phyloP scores from a whole-genome alignment of 1,284 basidiomycete species.

The Fomitopsis pinicola region DNA sequence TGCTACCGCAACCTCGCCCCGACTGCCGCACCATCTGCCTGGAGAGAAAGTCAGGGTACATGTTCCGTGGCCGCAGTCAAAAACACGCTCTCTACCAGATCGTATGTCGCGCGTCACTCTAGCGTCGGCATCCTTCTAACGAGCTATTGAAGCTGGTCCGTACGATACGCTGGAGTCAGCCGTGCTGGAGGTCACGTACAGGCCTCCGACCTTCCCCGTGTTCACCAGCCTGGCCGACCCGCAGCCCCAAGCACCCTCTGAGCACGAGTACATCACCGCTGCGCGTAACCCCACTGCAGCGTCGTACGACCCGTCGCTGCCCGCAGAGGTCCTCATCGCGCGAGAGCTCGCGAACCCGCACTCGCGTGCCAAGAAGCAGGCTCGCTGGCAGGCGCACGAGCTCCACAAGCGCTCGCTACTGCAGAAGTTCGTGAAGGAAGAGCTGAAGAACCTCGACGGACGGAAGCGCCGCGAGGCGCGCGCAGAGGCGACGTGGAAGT shows the following conservation, averaged over 20 bases:
- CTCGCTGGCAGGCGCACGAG: slow-evolving; percentile 61
- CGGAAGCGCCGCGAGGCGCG: slow-evolving; percentile 55
- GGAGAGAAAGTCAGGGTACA: slow-evolving; percentile 33
- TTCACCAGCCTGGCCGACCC: slow-evolving; percentile 26
- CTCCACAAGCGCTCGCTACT: slow-evolving; percentile 44
- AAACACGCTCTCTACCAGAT: slow-evolving; percentile 37
- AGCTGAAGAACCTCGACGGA: slow-evolving; percentile 51
- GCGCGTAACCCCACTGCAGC: slow-evolving; percentile 44
- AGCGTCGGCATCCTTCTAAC: slow-evolving; percentile 6
- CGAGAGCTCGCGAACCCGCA: slow-evolving; percentile 76
- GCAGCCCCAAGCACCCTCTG: slow-evolving; percentile 41
- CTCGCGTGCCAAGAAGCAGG: slow-evolving; percentile 73
- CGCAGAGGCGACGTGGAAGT: slow-evolving; percentile 71
- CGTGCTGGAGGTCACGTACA: slow-evolving; percentile 64
- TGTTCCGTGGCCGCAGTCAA: slow-evolving; percentile 66
- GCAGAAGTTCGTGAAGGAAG: slow-evolving; percentile 48
- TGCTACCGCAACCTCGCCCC: slow-evolving; percentile 59
- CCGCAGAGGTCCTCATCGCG: slow-evolving; percentile 60
- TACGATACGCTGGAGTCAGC: slow-evolving; percentile 58
- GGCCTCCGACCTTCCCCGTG: slow-evolving; percentile 47
- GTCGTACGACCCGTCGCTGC: slow-evolving; percentile 44
- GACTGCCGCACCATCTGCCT: slow-evolving; percentile 41
- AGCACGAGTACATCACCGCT: slow-evolving; percentile 55
- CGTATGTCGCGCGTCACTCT: slow-evolving; percentile 35
- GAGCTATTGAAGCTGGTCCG: slow-evolving; percentile 34